Conservation (phyloP, 805 yeast species). For the Nematodospora valgi region DNA sequence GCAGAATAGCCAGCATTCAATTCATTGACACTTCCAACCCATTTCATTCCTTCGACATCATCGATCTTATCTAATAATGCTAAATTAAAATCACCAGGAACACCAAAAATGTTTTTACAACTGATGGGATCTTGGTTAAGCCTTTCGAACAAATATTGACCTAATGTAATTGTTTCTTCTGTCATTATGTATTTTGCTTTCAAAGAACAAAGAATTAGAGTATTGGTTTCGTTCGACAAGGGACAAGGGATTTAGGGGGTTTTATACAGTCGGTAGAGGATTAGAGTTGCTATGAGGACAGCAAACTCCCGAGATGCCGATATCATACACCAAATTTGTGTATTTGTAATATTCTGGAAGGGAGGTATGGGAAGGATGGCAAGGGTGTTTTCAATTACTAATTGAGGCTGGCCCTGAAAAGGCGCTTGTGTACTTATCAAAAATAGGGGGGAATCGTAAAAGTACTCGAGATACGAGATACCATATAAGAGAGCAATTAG, state of each 20-base stretch:
- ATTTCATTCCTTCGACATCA: slow-evolving; percentile 44
- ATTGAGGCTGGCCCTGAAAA: too few species aligned
- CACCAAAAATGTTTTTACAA: slow-evolving; percentile 58
- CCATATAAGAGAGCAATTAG: too few species aligned
- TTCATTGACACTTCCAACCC: slow-evolving; percentile 88
- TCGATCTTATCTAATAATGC: slow-evolving; percentile 66
- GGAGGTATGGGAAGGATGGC: too few species aligned
- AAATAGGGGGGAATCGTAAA: too few species aligned
- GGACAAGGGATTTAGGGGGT: neutral
- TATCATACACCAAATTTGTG: neutral
- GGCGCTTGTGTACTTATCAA: too few species aligned
- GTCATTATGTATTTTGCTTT: slow-evolving; percentile 35
- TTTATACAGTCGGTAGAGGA: neutral
- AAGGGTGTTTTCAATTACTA: too few species aligned
- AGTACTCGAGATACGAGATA: too few species aligned
- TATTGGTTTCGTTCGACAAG: neutral
- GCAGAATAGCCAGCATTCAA: slow-evolving; percentile 86
- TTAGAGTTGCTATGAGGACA: slow-evolving; percentile 1
- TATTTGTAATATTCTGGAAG: too few species aligned
- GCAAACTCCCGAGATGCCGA: neutral
- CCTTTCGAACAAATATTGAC: slow-evolving; percentile 62
- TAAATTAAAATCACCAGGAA: slow-evolving; percentile 75
- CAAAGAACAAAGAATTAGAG: neutral
- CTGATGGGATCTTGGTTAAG: slow-evolving; percentile 50
- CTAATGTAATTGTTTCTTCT: slow-evolving; percentile 46